A percentile compares a stretch with the other conserved stretches of the same genome.
Evolutionary conservation across 164 flowering plant genomes (phyloP).

Genomic region (Macadamia integrifolia): DNA sequence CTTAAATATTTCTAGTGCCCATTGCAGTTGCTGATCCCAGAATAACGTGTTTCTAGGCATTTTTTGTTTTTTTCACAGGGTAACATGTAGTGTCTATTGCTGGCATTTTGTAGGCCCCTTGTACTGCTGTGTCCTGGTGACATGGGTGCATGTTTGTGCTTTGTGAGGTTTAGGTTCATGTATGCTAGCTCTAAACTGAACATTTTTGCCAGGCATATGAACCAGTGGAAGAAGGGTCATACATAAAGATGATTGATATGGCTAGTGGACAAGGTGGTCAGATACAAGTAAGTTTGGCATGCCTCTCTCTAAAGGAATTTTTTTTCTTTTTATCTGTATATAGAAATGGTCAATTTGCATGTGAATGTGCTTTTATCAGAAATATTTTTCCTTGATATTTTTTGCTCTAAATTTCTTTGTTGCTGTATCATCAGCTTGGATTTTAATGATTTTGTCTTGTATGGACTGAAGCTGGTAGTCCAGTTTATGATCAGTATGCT

Average conservation of each 20-base stretch:
- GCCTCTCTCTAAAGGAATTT: background rate
- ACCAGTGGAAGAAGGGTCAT: conserved; percentile 99
- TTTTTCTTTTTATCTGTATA: background rate
- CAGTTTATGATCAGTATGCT: background rate
- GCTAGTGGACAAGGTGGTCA: conserved; percentile 95
- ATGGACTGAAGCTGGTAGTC: background rate
- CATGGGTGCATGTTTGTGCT: background rate
- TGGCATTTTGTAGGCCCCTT: too few relatives aligned
- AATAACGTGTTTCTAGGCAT: too few relatives aligned
- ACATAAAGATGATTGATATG: conserved; percentile 98
- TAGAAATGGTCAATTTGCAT: background rate
- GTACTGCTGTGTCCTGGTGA: too few relatives aligned
- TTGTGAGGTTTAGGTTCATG: background rate
- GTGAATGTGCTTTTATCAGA: background rate
- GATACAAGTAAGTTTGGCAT: conserved; percentile 64
- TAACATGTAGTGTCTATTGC: too few relatives aligned
- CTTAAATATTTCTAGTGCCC: too few relatives aligned
- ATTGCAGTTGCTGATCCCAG: too few relatives aligned
- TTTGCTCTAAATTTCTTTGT: background rate
- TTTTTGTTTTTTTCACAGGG: too few relatives aligned
- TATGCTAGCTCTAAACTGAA: background rate
- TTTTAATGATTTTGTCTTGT: background rate
- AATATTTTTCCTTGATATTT: background rate
- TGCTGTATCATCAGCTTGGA: background rate
- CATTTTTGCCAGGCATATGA: conserved; percentile 68